Evolutionary conservation across 192 early-diverging fungal genomes (phyloP).

Genomic region (Phycomyces blakesleeanus): DNA sequence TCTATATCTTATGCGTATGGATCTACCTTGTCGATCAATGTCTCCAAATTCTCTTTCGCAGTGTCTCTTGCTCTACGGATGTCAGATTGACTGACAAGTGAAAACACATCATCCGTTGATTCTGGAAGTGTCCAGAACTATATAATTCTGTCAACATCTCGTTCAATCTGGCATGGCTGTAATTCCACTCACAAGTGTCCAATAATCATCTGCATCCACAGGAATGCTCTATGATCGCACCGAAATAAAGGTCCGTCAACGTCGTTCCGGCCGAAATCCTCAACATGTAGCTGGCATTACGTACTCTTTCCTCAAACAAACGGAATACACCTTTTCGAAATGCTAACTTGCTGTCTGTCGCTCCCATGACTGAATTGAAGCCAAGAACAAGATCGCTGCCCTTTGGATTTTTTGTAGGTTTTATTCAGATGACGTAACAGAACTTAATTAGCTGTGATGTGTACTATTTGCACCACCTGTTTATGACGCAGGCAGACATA

Average conservation of each 20-base stretch:
- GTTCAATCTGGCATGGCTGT: neutral
- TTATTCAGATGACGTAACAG: neutral
- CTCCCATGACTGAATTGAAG: conserved; percentile 58
- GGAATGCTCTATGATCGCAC: conserved; percentile 23
- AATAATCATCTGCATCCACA: conserved; percentile 24
- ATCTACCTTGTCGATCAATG: conserved; percentile 72
- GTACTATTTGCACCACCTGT: too few relatives aligned
- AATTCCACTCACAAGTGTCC: conserved; percentile 11
- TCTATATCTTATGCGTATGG: too few relatives aligned
- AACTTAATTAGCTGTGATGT: too few relatives aligned
- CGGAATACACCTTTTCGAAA: conserved; percentile 87
- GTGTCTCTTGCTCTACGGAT: conserved; percentile 74
- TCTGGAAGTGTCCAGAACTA: conserved; percentile 79
- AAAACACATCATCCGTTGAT: conserved; percentile 78
- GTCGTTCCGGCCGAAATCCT: conserved; percentile 2
- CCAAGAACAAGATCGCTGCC: neutral
- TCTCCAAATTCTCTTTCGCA: conserved; percentile 74
- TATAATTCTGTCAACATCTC: neutral
- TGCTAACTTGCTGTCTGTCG: conserved; percentile 81
- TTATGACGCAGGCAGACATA: too few relatives aligned
- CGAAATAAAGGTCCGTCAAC: conserved; percentile 2
- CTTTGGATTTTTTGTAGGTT: neutral
- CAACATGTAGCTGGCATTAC: conserved; percentile 2
- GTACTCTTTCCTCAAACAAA: conserved; percentile 77
- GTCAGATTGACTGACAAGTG: conserved; percentile 77